phyloP scores from a whole-genome alignment of 129 eudicot genomes.

The Helianthus annuus region HanXRQr2.0-SUNRISE NC_035433.2:124076421-124076920 shows the following conservation, averaged over 20 bases:
- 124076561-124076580: slow-evolving; percentile 58
- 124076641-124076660: slow-evolving; percentile 39
- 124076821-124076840: slow-evolving; percentile 9
- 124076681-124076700: neutral
- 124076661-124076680: slow-evolving; percentile 9
- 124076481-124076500: slow-evolving; percentile 51
- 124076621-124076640: slow-evolving; percentile 31
- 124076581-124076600: slow-evolving; percentile 62
- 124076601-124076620: slow-evolving; percentile 71
- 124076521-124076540: slow-evolving; percentile 61
- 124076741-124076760: neutral
- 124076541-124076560: slow-evolving; percentile 73
- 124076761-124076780: neutral
- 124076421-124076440: slow-evolving; percentile 20
- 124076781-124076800: neutral
- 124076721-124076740: slow-evolving; percentile 2
- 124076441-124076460: slow-evolving; percentile 47
- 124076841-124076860: neutral
- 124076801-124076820: neutral
- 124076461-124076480: slow-evolving; percentile 44
- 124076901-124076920: slow-evolving; percentile 1
- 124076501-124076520: slow-evolving; percentile 78
- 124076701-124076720: neutral
- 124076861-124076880: neutral
- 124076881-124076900: slow-evolving; percentile 10